Evolutionary conservation across 208 protist species (phyloP).

Genomic region (Eutreptiella sp.): DNA sequence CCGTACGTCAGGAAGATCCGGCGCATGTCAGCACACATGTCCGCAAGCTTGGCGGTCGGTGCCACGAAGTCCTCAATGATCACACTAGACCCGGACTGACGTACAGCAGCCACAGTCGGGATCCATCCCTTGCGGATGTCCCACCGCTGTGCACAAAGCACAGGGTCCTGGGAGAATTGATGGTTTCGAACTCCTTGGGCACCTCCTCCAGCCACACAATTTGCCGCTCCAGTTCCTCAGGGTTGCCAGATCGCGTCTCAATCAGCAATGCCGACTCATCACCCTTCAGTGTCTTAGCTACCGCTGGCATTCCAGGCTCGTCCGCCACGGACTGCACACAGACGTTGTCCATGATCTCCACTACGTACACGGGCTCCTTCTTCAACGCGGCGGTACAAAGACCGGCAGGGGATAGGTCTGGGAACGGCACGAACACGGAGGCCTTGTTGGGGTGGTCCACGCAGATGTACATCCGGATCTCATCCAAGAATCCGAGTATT

Average conservation of each 20-base stretch:
- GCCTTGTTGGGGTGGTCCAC: conserved; percentile 38
- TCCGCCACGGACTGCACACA: no score
- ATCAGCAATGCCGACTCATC: conserved; percentile 15
- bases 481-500: conserved; percentile 40
- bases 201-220: conserved; percentile 2
- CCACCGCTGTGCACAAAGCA: no score
- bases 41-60: conserved; percentile 27
- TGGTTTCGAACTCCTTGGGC: not conserved
- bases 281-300: not conserved
- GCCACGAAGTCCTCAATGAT: conserved; percentile 42
- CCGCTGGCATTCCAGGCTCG: no score
- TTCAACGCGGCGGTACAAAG: conserved; percentile 30
- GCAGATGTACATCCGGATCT: conserved; percentile 38
- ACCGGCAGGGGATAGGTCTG: conserved; percentile 29
- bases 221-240: not conserved
- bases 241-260: conserved; percentile 7
- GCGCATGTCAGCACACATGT: conserved; percentile 36
- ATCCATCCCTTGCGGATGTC: conserved; percentile 39
- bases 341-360: conserved; percentile 37
- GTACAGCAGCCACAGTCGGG: conserved; percentile 34
- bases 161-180: conserved; percentile 20
- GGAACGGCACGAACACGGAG: conserved; percentile 39
- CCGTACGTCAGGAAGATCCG: conserved; percentile 30
- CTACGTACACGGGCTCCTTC: conserved; percentile 32
- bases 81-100: conserved; percentile 27